Evolutionary conservation across 306 rosid species (phyloP), one percentile per base, ranked within the genome.

Genomic region (Rosa rugosa): DNA sequence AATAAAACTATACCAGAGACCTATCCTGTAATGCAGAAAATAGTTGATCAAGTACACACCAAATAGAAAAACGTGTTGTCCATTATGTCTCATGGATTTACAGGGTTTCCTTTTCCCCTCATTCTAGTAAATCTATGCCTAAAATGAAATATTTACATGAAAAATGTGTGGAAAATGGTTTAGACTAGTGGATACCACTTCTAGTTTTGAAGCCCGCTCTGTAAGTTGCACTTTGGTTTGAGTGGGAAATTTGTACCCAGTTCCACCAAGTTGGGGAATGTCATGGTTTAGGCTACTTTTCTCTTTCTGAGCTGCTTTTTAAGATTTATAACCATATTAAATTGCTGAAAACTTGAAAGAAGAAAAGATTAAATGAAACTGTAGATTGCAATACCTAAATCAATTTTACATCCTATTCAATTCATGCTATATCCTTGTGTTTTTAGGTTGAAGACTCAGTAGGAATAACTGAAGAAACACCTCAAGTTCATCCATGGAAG

Each of bases 371-470:
- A 38, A 53, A 54, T n/a, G 5, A 5, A 54, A 53, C 31, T 51
- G n/a, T 73, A 0, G 36, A 12, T n/a, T 73, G 38, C 38, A 16
- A 18, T 73, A 23, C 22, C 20, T 60, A 6, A 0, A 47, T 5
- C 44, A 25, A 49, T 31, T 71, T 17, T 31, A 60, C 75, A 71
- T 50, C 46, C 47, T 50, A 57, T 31, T 73, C 77, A 73, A n/a
- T 36, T 73, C 66, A 73, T 54, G 44, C 2, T 40, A 22, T 68
- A 11, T 75, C 44, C 31, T 47, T 36, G 51, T 71, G 64, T 10
- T 50, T 70, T 60, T 75, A 87, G 99, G 90, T 69, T 84, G 91
- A 88, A 78, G 87, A 80, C 64, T 75, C 90, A 60, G 83, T 79
- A 79, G 90, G 82, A 76, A 62, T 75, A 53, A 57, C 78, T 71